Base-by-base conservation (phyloP, 495 filamentous ascomycete genomes). In the Hypoxylon cercidicola region DNA sequence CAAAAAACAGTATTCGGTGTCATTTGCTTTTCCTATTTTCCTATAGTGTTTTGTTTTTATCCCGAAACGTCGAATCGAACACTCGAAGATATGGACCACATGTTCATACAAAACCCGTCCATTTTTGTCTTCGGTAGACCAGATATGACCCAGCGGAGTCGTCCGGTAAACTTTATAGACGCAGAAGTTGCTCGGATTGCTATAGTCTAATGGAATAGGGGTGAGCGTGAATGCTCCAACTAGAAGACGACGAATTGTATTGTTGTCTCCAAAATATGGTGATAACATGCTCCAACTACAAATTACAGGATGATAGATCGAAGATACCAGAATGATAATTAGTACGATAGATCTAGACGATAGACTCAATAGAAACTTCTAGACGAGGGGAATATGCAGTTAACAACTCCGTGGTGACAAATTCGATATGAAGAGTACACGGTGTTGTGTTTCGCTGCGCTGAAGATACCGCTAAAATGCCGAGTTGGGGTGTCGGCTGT, bases 1-100 rank as follows among this genome's bases (percentile, higher is more conserved):
- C 8, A 9, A 8, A 7, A 11, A 13, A 25, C 20, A 75, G 73
- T 75, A 41, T 75, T 75, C 34, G 64, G 60, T 3, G 55, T 70
- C 19, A 59, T 74, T 13, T 65, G 62, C 10, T 64, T 73, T 49
- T 50, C 19, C 0, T 75, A 55, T 45, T 75, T 73, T 28, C 74
- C 74, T 13, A 53, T 73, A 11, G 71, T 77, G 2, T 68, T 69
- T 7, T 51, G 68, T 10, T 67, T 75, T 28, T 77, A 77, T 28
- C 74, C 74, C 0, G 74, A 77, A 39, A 75, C 74, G 1, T 71
- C 74, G 7, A 60, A 68, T 0, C 66, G 74, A 0, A 74, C 72
- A 1, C 68, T 75, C 0, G 74, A 77, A 41, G 74, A 77, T 37
- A 75, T 77, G 74, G 73, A 77, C 28, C 51, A 74, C 1, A 74